Conservation (phyloP, 2,329 filamentous ascomycete genomes). For the Plectosphaerella sp. region DNA sequence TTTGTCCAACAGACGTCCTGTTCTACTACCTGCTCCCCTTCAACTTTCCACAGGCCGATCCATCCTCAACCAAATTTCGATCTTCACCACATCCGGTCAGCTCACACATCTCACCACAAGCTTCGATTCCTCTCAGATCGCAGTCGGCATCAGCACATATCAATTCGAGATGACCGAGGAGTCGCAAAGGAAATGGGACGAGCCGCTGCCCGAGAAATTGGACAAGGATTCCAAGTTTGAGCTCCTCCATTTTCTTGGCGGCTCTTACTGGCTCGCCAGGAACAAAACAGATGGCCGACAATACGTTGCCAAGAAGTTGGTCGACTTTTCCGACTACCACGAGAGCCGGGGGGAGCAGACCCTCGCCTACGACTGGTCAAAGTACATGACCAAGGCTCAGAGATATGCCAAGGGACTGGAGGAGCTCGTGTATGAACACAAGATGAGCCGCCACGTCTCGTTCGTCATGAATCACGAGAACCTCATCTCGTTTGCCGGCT, state of each 20-base stretch:
- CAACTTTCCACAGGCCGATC: too few relatives aligned
- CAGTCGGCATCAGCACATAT: too few relatives aligned
- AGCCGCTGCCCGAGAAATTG: not conserved
- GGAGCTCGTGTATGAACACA: conserved; percentile 19
- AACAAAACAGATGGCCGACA: conserved; percentile 22
- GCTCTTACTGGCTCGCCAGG: conserved; percentile 26
- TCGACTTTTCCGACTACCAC: conserved; percentile 11
- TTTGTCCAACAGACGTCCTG: too few relatives aligned
- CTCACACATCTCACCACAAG: too few relatives aligned
- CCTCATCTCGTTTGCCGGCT: conserved; percentile 37
- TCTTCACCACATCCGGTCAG: too few relatives aligned
- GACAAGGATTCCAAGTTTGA: conserved; percentile 13
- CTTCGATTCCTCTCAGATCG: too few relatives aligned
- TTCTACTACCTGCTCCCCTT: too few relatives aligned
- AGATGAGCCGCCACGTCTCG: conserved; percentile 21
- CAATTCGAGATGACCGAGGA: too few relatives aligned
- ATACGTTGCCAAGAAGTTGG: conserved; percentile 25
- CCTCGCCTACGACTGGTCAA: not conserved
- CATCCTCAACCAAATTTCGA: too few relatives aligned
- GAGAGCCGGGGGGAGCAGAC: not conserved
- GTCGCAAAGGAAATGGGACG: not conserved
- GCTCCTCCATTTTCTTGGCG: conserved; percentile 21
- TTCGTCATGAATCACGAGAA: conserved; percentile 45
- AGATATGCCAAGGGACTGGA: conserved; percentile 17
- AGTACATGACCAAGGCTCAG: conserved; percentile 12